Evolutionary conservation across 345 rosid species (phyloP).

Genomic region (Dipteronia dyeriana): DNA sequence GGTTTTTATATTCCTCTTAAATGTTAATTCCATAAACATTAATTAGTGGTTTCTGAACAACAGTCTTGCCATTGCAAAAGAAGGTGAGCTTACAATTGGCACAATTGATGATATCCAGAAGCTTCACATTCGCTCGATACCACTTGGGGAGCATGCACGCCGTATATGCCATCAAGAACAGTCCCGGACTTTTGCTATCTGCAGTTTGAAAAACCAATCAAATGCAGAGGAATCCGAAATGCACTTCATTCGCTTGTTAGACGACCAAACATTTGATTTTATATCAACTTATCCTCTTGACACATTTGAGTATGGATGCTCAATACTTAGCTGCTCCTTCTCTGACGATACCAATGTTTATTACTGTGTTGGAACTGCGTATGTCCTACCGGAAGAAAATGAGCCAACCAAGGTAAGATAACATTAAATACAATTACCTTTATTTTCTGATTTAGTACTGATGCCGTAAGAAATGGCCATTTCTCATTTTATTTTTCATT

Average conservation of each 20-base stretch:
- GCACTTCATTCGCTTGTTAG: constrained; percentile 77
- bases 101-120: constrained; percentile 97
- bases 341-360: constrained; percentile 74
- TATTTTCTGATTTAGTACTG: constrained; percentile 1
- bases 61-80: constrained; percentile 96
- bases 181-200: constrained; percentile 85
- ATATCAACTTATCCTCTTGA: constrained; percentile 81
- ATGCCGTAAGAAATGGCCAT: background rate
- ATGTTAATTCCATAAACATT: constrained; percentile 1
- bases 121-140: constrained; percentile 96
- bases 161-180: constrained; percentile 96
- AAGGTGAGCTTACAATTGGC: constrained; percentile 91
- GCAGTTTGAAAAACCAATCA: constrained; percentile 69
- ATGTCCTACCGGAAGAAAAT: constrained; percentile 86
- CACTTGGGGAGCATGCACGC: constrained; percentile 88
- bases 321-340: constrained; percentile 93
- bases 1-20: background rate
- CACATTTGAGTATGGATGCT: constrained; percentile 84
- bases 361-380: constrained; percentile 93
- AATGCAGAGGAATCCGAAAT: constrained; percentile 80
- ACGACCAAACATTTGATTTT: constrained; percentile 82
- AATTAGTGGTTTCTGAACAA: constrained; percentile 22
- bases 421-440: background rate
- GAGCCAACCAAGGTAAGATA: constrained; percentile 79
- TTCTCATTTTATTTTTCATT: background rate